A percentile compares a stretch with the other conserved stretches of the same genome.
phyloP scores from a whole-genome alignment of 176 grass and related monocot species.

The Ampelocalamus luodianensis region DNA sequence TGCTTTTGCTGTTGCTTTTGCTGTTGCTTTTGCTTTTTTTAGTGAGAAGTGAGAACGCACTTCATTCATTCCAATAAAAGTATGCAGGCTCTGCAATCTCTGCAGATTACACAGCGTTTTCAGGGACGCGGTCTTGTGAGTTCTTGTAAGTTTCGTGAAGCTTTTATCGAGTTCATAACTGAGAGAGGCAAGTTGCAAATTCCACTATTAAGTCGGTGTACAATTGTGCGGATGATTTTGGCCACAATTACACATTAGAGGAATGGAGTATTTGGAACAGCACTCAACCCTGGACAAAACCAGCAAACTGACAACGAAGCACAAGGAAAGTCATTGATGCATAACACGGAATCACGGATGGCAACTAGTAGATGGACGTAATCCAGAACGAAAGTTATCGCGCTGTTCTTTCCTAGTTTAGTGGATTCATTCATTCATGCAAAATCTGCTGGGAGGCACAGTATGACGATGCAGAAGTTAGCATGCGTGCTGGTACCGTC shows the following conservation, averaged over 20 bases:
- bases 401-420: background rate
- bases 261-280: background rate
- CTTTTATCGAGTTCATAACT: background rate
- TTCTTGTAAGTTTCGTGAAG: background rate
- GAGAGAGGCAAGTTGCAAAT: no score
- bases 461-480: no score
- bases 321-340: background rate
- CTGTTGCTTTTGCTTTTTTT: no score
- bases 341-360: background rate
- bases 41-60: background rate
- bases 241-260: background rate
- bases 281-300: background rate
- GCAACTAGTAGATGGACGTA: background rate
- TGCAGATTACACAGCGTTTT: background rate
- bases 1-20: no score
- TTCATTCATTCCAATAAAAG: background rate
- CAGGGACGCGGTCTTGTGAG: background rate
- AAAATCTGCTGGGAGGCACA: background rate
- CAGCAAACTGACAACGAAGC: background rate
- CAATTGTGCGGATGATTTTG: no score
- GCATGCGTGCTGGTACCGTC: no score
- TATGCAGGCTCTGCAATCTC: background rate
- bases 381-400: background rate
- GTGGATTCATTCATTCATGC: background rate
- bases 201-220: no score